These are phyloP conservation scores for Panicum virgatum DNA, from an alignment of 202 grass and related monocot genomes.

Conservation along the genomic window DNA sequence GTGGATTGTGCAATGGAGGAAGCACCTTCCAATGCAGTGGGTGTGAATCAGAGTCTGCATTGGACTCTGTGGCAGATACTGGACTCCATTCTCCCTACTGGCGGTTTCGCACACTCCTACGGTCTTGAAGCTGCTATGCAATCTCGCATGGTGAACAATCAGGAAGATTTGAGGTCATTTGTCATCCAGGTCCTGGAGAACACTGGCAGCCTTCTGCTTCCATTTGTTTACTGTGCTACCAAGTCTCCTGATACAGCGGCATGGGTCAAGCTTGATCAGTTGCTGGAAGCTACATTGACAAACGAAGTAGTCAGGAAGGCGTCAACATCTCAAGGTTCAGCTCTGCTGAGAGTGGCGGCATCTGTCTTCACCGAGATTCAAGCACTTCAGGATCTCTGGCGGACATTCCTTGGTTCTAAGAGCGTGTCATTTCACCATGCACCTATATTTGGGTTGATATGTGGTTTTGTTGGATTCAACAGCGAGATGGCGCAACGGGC, in stretches of 20 bases:
- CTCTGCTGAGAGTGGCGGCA: slow-evolving; percentile 65
- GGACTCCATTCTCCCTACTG: slow-evolving; percentile 79
- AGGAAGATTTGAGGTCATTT: slow-evolving; percentile 58
- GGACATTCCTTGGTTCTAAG: slow-evolving; percentile 51
- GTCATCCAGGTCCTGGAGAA: slow-evolving; percentile 72
- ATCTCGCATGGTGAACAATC: slow-evolving; percentile 53
- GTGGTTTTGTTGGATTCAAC: slow-evolving; percentile 67
- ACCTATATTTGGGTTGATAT: slow-evolving; percentile 69
- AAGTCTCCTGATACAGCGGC: slow-evolving; percentile 50
- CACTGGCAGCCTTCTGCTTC: slow-evolving; percentile 45
- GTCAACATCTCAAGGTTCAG: slow-evolving; percentile 68
- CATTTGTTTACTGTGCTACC: slow-evolving; percentile 10
- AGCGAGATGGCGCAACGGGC: slow-evolving; percentile 37
- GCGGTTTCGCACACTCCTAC: slow-evolving; percentile 81
- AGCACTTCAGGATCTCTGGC: slow-evolving; percentile 54
- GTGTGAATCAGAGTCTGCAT: slow-evolving; percentile 26
- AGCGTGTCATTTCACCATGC: slow-evolving; percentile 70
- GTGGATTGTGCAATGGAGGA: slow-evolving; percentile 34
- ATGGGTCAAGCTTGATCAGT: slow-evolving; percentile 65
- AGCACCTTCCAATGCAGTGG: neutral
- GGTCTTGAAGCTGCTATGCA: slow-evolving; percentile 80
- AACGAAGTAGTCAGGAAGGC: slow-evolving; percentile 65
- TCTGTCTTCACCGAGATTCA: slow-evolving; percentile 71
- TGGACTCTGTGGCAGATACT: slow-evolving; percentile 90
- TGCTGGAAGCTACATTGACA: slow-evolving; percentile 82